Percentiles rank a stretch among this genome's conserved stretches.
phyloP scores from a whole-genome alignment of 768 basidiomycete genomes.

The Leccinum pellstonianum region DNA sequence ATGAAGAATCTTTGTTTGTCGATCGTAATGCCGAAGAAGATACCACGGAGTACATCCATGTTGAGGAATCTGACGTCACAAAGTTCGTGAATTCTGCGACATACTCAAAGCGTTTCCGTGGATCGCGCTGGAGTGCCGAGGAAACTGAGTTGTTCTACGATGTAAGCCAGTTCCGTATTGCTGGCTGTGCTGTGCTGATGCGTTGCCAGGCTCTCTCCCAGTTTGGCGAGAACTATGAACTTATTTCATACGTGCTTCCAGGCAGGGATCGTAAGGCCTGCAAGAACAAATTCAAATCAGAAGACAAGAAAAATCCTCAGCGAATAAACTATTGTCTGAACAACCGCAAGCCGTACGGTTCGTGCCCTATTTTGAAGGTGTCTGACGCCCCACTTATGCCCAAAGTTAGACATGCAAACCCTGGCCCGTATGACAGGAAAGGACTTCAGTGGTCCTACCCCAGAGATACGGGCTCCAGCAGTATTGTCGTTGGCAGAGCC shows the following conservation, averaged over 20 bases:
- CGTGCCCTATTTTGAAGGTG: slow-evolving; percentile 21
- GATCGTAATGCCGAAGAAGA: slow-evolving; percentile 70
- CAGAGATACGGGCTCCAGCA: slow-evolving; percentile 55
- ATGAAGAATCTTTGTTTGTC: slow-evolving; percentile 81
- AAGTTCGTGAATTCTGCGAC: slow-evolving; percentile 85
- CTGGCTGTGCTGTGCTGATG: slow-evolving; percentile 9
- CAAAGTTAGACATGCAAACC: slow-evolving; percentile 60
- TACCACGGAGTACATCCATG: slow-evolving; percentile 69
- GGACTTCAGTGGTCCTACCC: slow-evolving; percentile 80
- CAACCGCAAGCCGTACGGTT: slow-evolving; percentile 75
- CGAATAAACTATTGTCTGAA: slow-evolving; percentile 75
- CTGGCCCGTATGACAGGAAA: slow-evolving; percentile 81
- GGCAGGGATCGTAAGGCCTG: slow-evolving; percentile 86
- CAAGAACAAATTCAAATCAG: slow-evolving; percentile 90
- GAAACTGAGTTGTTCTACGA: slow-evolving; percentile 89
- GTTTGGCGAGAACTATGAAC: slow-evolving; percentile 91
- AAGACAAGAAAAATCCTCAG: slow-evolving; percentile 79
- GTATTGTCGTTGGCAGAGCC: slow-evolving; percentile 35
- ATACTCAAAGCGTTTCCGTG: slow-evolving; percentile 77
- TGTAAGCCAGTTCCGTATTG: slow-evolving; percentile 42
- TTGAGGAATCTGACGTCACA: slow-evolving; percentile 78
- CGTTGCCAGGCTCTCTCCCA: slow-evolving; percentile 74
- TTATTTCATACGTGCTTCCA: slow-evolving; percentile 83
- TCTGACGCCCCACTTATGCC: not conserved
- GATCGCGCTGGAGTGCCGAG: slow-evolving; percentile 84